Percentiles rank a stretch among this genome's conserved stretches.
phyloP scores from a whole-genome alignment of 192 early-diverging fungal genomes.

The Umbelopsis isabellina region DNA sequence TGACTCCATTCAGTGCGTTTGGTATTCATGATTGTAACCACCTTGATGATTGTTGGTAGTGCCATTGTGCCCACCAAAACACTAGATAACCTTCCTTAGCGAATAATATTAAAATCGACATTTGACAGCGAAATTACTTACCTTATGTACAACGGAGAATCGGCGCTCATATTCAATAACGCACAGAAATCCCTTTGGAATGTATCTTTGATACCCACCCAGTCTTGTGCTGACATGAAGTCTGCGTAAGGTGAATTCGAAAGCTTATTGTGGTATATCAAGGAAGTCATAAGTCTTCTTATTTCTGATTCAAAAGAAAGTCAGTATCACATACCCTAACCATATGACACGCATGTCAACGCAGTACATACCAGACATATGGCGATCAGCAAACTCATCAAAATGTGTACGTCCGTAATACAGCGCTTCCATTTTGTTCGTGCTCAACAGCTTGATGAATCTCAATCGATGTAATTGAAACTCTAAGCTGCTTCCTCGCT shows the following conservation, averaged over 20 bases:
- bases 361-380: conserved; percentile 62
- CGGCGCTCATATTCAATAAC: conserved; percentile 70
- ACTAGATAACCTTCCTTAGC: conserved; percentile 32
- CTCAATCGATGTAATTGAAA: conserved; percentile 83
- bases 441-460: conserved; percentile 76
- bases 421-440: conserved; percentile 62
- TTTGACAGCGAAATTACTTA: conserved; percentile 28
- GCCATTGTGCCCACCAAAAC: conserved; percentile 83
- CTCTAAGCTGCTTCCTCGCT: conserved; percentile 70
- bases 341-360: not conserved
- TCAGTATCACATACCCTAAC: not conserved
- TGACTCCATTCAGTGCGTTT: conserved; percentile 90
- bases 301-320: conserved; percentile 42
- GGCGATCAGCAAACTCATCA: conserved; percentile 59
- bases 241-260: conserved; percentile 51
- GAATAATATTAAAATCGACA: not conserved
- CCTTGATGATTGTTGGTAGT: conserved; percentile 90
- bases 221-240: conserved; percentile 41
- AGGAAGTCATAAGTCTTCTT: conserved; percentile 47
- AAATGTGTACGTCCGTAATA: conserved; percentile 76
- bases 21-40: conserved; percentile 86
- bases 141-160: conserved; percentile 74
- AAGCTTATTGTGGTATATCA: conserved; percentile 37
- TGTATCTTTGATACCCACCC: conserved; percentile 59
- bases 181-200: conserved; percentile 85